Percentiles rank a stretch among this genome's conserved stretches.
These are phyloP conservation scores for Nissolia schottii DNA, from an alignment of 306 rosid genomes.

Conservation along the genomic window DNA sequence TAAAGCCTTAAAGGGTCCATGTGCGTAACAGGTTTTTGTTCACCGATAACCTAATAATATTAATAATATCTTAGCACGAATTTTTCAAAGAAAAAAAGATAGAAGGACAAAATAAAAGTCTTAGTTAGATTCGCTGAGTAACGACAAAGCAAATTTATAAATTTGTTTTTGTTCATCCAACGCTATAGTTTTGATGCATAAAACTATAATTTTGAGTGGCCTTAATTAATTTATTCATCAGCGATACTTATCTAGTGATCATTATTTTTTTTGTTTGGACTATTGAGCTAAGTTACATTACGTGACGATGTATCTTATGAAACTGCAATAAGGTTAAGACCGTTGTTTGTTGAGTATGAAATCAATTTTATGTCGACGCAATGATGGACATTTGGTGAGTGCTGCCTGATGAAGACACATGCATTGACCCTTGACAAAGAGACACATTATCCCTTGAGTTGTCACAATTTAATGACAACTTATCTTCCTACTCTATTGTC, in stretches of 20 bases:
- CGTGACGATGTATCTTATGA: not conserved
- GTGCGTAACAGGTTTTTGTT: not conserved
- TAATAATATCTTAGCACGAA: not conserved
- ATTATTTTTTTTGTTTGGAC: not conserved
- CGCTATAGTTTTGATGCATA: not conserved
- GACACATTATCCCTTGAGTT: not conserved
- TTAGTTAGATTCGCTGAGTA: not conserved
- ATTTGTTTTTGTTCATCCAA: not conserved
- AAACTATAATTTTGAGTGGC: not conserved
- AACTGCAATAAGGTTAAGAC: not conserved
- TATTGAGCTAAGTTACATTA: not conserved
- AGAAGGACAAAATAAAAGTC: not conserved
- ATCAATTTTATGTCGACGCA: not conserved
- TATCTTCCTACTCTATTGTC: not conserved
- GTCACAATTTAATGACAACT: not conserved
- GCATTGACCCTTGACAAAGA: not conserved
- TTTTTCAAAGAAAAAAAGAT: not conserved
- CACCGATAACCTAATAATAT: not conserved
- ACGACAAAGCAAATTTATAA: not conserved
- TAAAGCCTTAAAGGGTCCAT: not conserved
- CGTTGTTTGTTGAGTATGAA: not conserved
- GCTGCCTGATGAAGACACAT: not conserved
- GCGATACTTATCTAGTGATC: not conserved
- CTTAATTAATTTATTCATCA: not conserved
- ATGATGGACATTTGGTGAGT: not conserved